Base-by-base conservation (phyloP, 2,329 filamentous ascomycete genomes). In the Seiridium unicorne region DNA sequence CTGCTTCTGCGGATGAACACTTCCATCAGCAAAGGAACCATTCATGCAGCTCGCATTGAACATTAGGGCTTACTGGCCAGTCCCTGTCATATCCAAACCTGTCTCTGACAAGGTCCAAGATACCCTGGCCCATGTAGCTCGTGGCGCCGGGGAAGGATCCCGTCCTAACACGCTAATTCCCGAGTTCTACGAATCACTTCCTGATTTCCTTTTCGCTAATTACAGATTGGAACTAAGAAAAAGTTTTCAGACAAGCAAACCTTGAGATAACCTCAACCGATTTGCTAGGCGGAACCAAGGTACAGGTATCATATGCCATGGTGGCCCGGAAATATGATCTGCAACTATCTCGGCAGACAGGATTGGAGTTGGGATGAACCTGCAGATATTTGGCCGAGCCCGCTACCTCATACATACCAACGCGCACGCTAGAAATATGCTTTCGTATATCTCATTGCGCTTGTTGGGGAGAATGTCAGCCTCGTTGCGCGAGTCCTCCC, bases 141-240 rank as follows among this genome's bases (percentile, higher is more conserved):
- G 60, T 62, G 62, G 63, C 55, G 57, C 64, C 66, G 66, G 66
- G 66, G 66, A 68, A 68, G 63, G 48, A 55, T 60, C 63, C 66
- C 66, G 64, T 47, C 61, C 54, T 55, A 54, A 49, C 62, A 62
- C 61, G 60, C 35, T 34, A 55, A 44, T 18, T 55, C 51, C n/a
- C 18, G 57, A 61, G 55, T 63, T 47, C 60, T 55, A 60, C 59
- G 60, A 49, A 46, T 62, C 60, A 60, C 60, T 47, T 59, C 57
- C 57, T 53, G 57, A 62, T 63, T 63, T 55, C 59, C 57, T 34
- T 60, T 56, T 42, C 34, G 49, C 55, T 58, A 58, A 58, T 58
- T 32, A 38, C 18, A 26, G 38, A 58, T 56, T 46, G 38, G 40
- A 55, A 10, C 35, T n/a, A 53, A 35, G 59, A 40, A 59, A 61